Evolutionary conservation across 805 yeast genomes (phyloP).

Genomic region (Torulaspora gathmanii): DNA sequence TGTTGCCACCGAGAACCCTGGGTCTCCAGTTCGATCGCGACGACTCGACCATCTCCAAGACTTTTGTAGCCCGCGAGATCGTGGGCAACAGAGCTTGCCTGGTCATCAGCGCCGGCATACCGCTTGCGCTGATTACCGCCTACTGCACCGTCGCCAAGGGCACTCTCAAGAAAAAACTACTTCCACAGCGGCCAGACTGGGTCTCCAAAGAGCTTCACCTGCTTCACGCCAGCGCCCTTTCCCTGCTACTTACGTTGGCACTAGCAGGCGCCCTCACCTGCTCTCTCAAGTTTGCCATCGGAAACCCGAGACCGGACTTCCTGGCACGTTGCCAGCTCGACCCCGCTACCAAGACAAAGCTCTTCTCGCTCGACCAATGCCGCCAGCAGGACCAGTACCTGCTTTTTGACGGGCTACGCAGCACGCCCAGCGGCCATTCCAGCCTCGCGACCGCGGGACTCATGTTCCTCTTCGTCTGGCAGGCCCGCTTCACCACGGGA

Average conservation of each 20-base stretch:
- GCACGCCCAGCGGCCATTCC: conserved; percentile 35
- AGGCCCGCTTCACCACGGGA: conserved; percentile 18
- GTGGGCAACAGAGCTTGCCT: conserved; percentile 23
- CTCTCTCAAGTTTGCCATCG: conserved; percentile 24
- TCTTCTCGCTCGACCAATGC: conserved; percentile 18
- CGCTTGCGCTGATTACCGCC: conserved; percentile 12
- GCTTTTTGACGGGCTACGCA: conserved; percentile 30
- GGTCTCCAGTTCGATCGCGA: conserved; percentile 13
- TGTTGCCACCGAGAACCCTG: conserved; percentile 17
- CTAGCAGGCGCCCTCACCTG: conserved; percentile 29
- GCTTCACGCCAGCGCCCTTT: conserved; percentile 21
- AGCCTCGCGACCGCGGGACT: conserved; percentile 25
- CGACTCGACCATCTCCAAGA: conserved; percentile 18
- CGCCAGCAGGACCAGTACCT: conserved; percentile 19
- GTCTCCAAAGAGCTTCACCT: conserved; percentile 24
- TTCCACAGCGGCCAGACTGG: conserved; percentile 16
- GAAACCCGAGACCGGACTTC: conserved; percentile 33
- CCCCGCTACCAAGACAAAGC: conserved; percentile 2
- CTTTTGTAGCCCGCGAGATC: conserved; percentile 22
- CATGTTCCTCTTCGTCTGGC: conserved; percentile 27
- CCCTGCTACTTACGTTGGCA: conserved; percentile 20
- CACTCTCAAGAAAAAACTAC: conserved; percentile 6
- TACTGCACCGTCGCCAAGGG: conserved; percentile 18
- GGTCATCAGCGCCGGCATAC: conserved; percentile 16
- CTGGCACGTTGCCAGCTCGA: conserved; percentile 26